A percentile compares a stretch with the other conserved stretches of the same genome.
Conservation (phyloP, 495 filamentous ascomycete genomes). For the Aspergillus panamensis region DNA sequence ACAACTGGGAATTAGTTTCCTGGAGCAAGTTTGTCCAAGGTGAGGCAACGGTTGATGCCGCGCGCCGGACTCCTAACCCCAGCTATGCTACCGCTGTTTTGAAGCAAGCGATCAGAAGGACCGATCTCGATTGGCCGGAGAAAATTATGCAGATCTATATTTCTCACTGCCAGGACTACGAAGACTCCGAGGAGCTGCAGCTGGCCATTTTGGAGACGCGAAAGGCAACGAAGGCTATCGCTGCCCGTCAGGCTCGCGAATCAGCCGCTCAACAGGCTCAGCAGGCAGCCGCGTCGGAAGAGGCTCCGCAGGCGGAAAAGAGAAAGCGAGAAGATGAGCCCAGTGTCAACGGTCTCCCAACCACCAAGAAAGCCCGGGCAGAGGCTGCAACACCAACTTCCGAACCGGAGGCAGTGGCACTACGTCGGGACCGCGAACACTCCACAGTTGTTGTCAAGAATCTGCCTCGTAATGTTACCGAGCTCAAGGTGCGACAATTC, state of each 20-base stretch:
- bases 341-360: conserved; percentile 38
- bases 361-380: conserved; percentile 58
- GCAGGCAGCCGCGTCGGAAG: conserved; percentile 27
- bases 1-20: conserved; percentile 80
- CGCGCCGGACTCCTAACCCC: conserved; percentile 50
- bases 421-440: conserved; percentile 84
- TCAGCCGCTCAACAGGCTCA: conserved; percentile 47
- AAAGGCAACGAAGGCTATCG: conserved; percentile 58
- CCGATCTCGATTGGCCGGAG: conserved; percentile 86
- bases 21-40: conserved; percentile 57
- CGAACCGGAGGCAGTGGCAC: conserved; percentile 35
- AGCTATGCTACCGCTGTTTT: conserved; percentile 68
- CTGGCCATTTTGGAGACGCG: conserved; percentile 65
- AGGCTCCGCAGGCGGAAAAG: conserved; percentile 50
- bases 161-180: conserved; percentile 84
- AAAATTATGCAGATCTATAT: conserved; percentile 78
- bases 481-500: conserved; percentile 75
- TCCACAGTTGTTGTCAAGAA: conserved; percentile 77
- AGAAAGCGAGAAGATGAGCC: conserved; percentile 65
- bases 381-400: conserved; percentile 35
- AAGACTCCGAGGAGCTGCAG: conserved; percentile 67
- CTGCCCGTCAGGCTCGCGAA: conserved; percentile 59
- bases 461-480: conserved; percentile 63
- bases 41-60: conserved; percentile 45
- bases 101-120: conserved; percentile 64